phyloP scores from a whole-genome alignment of 306 rosid genomes.

The Pyrus betulifolia region DNA sequence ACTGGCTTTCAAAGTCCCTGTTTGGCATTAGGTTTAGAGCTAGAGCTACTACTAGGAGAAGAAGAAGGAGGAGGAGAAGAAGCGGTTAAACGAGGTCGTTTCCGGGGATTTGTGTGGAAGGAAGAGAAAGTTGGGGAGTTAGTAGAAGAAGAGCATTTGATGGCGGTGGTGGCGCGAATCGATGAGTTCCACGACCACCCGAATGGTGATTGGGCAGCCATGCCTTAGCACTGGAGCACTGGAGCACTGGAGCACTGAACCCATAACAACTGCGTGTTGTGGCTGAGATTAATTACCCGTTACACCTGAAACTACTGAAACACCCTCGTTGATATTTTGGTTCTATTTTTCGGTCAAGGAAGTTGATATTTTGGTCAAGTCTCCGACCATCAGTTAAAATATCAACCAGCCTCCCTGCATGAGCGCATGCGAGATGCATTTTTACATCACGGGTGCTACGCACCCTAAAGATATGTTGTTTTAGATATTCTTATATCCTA shows the following conservation, averaged over 20 bases:
- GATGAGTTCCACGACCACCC: conserved; percentile 15
- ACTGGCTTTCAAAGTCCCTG: conserved; percentile 3
- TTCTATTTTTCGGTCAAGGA: too few species aligned
- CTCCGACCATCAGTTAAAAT: neutral
- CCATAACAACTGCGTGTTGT: neutral
- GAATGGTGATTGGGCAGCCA: conserved; percentile 30
- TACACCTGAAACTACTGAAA: neutral
- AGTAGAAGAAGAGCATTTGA: neutral
- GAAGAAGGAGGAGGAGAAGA: conserved; percentile 17
- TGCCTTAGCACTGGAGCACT: neutral
- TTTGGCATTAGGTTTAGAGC: conserved; percentile 7
- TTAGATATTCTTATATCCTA: too few species aligned
- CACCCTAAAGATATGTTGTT: too few species aligned
- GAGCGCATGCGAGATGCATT: too few species aligned
- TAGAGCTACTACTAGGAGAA: conserved; percentile 6
- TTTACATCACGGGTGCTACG: too few species aligned
- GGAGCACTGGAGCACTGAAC: neutral
- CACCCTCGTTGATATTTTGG: neutral
- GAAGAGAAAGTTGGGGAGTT: conserved; percentile 5
- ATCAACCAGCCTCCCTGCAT: neutral
- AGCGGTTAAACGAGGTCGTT: conserved; percentile 23
- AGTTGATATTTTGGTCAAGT: neutral
- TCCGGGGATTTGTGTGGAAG: neutral
- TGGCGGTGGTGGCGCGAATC: neutral
- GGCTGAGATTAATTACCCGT: neutral